Conservation (phyloP, 2,329 filamentous ascomycete species). For the Pestalotiopsis sp. region DNA sequence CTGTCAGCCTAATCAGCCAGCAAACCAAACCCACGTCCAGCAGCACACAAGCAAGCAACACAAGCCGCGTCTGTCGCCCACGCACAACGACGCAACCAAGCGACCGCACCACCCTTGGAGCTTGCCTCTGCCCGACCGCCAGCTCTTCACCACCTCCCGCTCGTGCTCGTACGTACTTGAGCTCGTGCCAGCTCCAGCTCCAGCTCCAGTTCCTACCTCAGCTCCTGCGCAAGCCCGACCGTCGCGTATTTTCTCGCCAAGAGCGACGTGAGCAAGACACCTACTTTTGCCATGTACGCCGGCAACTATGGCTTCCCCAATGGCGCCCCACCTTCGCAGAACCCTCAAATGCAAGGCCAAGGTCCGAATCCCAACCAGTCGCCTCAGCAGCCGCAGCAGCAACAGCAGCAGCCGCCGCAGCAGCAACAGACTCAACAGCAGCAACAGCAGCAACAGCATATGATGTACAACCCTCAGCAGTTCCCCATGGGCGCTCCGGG, state of each 20-base stretch:
- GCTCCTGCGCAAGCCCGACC: background rate
- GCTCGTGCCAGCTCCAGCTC: background rate
- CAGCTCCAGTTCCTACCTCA: too few species aligned
- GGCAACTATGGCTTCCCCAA: slow-evolving; percentile 58
- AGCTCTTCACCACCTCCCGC: background rate
- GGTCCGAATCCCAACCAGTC: slow-evolving; percentile 25
- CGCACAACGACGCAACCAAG: background rate
- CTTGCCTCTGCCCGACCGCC: slow-evolving; percentile 1
- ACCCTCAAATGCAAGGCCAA: slow-evolving; percentile 47
- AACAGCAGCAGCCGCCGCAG: slow-evolving; percentile 19
- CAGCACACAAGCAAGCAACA: background rate
- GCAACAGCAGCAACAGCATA: slow-evolving; percentile 30
- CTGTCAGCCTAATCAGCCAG: background rate
- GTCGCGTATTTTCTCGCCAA: slow-evolving; percentile 4
- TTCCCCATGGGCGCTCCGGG: slow-evolving; percentile 56
- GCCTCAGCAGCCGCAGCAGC: slow-evolving; percentile 20
- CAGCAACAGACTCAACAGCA: slow-evolving; percentile 20
- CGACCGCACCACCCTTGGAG: background rate
- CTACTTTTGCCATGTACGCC: slow-evolving; percentile 51
- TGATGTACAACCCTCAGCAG: slow-evolving; percentile 64
- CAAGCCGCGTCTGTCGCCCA: background rate
- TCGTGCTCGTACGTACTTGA: background rate
- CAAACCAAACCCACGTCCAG: slow-evolving; percentile 10
- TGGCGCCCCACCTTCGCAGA: slow-evolving; percentile 49
- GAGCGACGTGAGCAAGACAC: slow-evolving; percentile 19